A percentile compares a stretch with the other conserved stretches of the same genome.
phyloP scores from a whole-genome alignment of 2,329 filamentous ascomycete genomes.

The Neonectria ditissima region DNA sequence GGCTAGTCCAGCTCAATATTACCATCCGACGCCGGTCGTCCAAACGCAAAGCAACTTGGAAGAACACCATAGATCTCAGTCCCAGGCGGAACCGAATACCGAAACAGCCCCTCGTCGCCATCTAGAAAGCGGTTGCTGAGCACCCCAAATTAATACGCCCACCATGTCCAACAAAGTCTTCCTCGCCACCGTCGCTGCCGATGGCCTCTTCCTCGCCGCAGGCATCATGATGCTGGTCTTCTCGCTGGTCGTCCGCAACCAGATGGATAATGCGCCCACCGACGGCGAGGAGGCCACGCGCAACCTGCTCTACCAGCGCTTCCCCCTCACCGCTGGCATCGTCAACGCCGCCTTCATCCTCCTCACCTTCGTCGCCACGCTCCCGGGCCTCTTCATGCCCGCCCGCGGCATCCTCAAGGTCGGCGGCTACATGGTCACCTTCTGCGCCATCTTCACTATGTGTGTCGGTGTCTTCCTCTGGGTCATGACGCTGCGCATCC shows the following conservation, averaged over 20 bases:
- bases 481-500: constrained; percentile 78
- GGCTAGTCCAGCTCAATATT: constrained; percentile 29
- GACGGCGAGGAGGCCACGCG: constrained; percentile 63
- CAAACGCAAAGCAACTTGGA: constrained; percentile 26
- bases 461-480: constrained; percentile 75
- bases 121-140: not conserved
- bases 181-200: constrained; percentile 59
- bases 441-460: constrained; percentile 73
- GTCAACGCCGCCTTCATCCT: constrained; percentile 80
- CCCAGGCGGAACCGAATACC: constrained; percentile 10
- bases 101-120: constrained; percentile 4
- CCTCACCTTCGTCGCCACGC: constrained; percentile 73
- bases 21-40: constrained; percentile 43
- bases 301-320: constrained; percentile 64
- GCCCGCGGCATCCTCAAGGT: constrained; percentile 77
- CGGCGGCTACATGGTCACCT: constrained; percentile 72
- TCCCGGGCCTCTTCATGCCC: constrained; percentile 78
- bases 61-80: constrained; percentile 12
- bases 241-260: constrained; percentile 63
- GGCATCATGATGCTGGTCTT: constrained; percentile 68
- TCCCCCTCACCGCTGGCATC: constrained; percentile 74
- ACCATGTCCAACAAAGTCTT: constrained; percentile 68
- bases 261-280: constrained; percentile 55
- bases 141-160: constrained; percentile 8
- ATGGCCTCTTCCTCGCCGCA: constrained; percentile 64